Base-by-base conservation (phyloP, 345 rosid genomes). In the Microcos paniculata region DNA sequence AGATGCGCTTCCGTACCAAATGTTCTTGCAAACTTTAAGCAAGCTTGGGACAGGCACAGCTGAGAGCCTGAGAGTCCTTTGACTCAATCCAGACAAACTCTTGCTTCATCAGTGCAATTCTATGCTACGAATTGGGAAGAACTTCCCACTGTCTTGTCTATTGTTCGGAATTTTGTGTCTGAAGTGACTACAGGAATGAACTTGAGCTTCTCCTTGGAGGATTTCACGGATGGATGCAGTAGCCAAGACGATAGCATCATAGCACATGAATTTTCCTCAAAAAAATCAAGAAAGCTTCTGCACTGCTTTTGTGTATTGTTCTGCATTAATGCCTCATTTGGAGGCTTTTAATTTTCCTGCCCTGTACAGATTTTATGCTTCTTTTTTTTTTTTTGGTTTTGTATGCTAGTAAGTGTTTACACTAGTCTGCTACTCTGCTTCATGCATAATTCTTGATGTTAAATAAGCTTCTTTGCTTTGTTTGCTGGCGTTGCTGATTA, bases 111-210 rank as follows among this genome's bases (percentile, higher is more conserved):
- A 7, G 92, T 93, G 35, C 92, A 86, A 76, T 96, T 96, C 86
- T 96, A 87, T 48, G 98, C 99, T 13, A 96, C 98, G 56, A 94
- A 93, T 40, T 96, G 97, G 94, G 99, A 90, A 74, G 98, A 96
- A 81, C 98, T 96, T 42, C 93, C 92, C 2, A 73, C 89, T 0
- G 94, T 96, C 71, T 82, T 96, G 69, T 93, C 99, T 56, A 80
- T 88, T 68, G 90, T 92, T 77, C 88, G 92, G 84, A 87, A 78
- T 33, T 94, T 90, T 23, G 84, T 80, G 31, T 66, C 78, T 71
- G 99, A 93, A 84, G 85, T 74, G 78, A 79, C 87, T 51, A 87
- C 87, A 24, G 90, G 89, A 52, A 86, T 86, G 92, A 90, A 80
- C 78, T 80, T 86, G 67, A 89, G 97, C 78, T 96, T 91, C 77